Base-by-base conservation (phyloP, 768 basidiomycete genomes). In the Kwoniella bestiolae region DNA sequence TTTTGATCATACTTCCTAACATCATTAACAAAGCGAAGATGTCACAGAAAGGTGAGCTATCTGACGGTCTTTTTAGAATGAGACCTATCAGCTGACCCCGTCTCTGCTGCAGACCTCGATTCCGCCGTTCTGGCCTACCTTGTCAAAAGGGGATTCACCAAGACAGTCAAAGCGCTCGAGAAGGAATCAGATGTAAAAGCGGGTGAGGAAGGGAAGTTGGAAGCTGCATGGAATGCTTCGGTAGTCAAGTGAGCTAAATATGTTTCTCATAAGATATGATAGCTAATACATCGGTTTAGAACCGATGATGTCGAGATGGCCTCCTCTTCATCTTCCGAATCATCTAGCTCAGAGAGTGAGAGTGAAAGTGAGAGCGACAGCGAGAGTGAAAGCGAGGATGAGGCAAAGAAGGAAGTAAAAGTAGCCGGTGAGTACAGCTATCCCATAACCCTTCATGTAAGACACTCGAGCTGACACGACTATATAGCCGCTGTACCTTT, bases 101-200 rank as follows among this genome's bases (percentile, higher is more conserved):
- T n/a, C n/a, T n/a, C n/a, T n/a, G n/a, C 32, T 23, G 25, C 59
- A 77, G 80, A 73, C 32, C 78, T 81, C 52, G 72, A 78, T 67
- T 47, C 66, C n/a, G 78, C 80, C 38, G 68, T 81, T 49, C 69
- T 77, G 21, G 66, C 76, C 11, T 75, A 78, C 61, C 69, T 81
- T 41, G 69, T 72, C 58, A 53, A 63, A n/a, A 64, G 69, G 41
- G 80, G 80, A 16, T 71, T 74, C 46, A 73, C 75, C 32, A 67
- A 70, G 31, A 63, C 80, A 6, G 69, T 69, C 52, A 77, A 77
- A 66, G 75, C 78, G 8, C 72, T 81, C 52, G 70, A 72, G 50
- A 76, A 78, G 57, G 80, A 79, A 45, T 67, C 73, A 1, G 51
- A 60, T 21, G 59, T 67, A 21, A 73, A 65, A 44, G 41, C 58